Percentiles rank a stretch among this genome's conserved stretches.
phyloP scores from a whole-genome alignment of 1,139 yeast species.

The Yamadazyma atmosphaerica region DNA sequence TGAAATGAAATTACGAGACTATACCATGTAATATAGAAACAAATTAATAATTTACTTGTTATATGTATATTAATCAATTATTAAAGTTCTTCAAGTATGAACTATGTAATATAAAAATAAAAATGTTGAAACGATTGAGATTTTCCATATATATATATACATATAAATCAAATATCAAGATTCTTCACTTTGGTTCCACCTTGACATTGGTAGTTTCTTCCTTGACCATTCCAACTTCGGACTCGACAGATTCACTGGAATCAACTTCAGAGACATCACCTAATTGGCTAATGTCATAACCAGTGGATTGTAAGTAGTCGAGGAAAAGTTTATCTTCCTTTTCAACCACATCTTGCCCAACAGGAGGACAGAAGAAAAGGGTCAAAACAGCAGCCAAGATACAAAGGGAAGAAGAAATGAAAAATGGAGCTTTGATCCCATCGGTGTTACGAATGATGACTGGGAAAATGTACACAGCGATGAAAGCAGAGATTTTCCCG shows the following conservation, averaged over 20 bases:
- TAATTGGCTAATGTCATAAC: constrained; percentile 55
- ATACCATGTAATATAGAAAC: constrained; percentile 1
- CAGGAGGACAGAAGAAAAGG: constrained; percentile 71
- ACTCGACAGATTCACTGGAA: constrained; percentile 9
- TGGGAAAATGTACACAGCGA: constrained; percentile 88
- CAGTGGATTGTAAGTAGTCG: constrained; percentile 58
- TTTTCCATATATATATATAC: no score
- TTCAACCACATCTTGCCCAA: constrained; percentile 80
- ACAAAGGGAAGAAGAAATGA: constrained; percentile 76
- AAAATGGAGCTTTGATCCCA: constrained; percentile 77
- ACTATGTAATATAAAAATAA: no score
- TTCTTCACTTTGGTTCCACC: constrained; percentile 8
- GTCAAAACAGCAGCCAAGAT: constrained; percentile 69
- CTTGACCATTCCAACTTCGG: constrained; percentile 10
- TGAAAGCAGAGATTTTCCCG: constrained; percentile 91
- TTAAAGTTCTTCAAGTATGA: no score
- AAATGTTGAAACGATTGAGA: no score
- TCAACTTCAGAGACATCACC: constrained; percentile 33
- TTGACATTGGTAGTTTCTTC: constrained; percentile 10
- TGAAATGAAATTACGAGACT: constrained; percentile 8
- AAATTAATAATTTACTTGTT: no score
- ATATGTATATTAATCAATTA: neutral
- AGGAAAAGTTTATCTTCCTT: constrained; percentile 74
- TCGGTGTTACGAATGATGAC: constrained; percentile 50
- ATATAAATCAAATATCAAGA: no score